These are phyloP conservation scores for Irpex sp. DNA, from an alignment of 1,284 basidiomycete species.

Conservation along the genomic window DNA sequence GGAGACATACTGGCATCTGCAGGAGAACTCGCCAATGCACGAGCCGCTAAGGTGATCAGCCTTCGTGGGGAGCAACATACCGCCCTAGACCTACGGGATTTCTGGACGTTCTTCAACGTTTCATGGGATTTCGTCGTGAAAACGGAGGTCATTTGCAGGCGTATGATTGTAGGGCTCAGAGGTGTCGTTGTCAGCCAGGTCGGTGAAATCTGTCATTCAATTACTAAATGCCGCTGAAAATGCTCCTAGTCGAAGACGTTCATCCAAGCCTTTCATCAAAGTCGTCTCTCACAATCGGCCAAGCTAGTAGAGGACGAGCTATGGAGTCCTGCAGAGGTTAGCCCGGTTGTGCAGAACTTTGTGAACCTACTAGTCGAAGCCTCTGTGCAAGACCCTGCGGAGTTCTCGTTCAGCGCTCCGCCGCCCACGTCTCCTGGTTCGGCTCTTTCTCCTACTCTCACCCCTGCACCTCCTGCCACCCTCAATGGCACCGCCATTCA, in stretches of 20 bases:
- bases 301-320: constrained; percentile 1
- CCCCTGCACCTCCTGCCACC: constrained; percentile 18
- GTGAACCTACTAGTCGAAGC: constrained; percentile 76
- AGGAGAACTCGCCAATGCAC: constrained; percentile 81
- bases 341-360: constrained; percentile 61
- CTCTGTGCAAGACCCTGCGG: constrained; percentile 78
- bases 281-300: constrained; percentile 52
- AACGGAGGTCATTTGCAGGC: constrained; percentile 80
- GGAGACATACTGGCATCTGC: constrained; percentile 76
- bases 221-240: no score
- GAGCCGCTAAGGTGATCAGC: constrained; percentile 75
- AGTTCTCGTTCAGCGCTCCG: not conserved
- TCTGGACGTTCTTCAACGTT: constrained; percentile 79
- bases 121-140: constrained; percentile 88
- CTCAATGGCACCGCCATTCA: constrained; percentile 19
- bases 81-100: constrained; percentile 66
- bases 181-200: constrained; percentile 83
- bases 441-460: not conserved
- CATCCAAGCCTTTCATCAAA: not conserved
- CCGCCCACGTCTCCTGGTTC: not conserved
- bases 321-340: constrained; percentile 34
- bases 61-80: constrained; percentile 80
- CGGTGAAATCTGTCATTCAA: not conserved
- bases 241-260: constrained; percentile 6
- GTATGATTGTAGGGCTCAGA: constrained; percentile 90